A percentile compares a stretch with the other conserved stretches of the same genome.
phyloP scores from a whole-genome alignment of 2,329 filamentous ascomycete species.

The Herpotrichia juniperi region DNA sequence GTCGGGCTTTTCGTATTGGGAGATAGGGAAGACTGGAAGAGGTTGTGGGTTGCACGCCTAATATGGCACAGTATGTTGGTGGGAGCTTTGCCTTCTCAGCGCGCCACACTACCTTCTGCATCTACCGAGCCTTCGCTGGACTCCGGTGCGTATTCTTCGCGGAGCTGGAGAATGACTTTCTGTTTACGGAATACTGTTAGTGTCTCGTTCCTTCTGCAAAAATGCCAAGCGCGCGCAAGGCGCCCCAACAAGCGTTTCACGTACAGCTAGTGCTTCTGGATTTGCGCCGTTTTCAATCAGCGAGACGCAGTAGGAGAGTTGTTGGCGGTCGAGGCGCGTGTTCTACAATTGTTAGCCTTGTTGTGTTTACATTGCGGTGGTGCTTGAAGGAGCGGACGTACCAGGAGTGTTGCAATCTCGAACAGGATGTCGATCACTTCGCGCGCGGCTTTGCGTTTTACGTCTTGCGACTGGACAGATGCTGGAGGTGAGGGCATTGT shows the following conservation, averaged over 20 bases:
- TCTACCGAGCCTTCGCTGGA: conserved; percentile 34
- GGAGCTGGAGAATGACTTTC: conserved; percentile 55
- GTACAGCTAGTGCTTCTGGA: conserved; percentile 89
- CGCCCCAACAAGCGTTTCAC: conserved; percentile 42
- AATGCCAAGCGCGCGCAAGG: neutral
- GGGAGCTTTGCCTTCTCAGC: no score
- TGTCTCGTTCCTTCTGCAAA: conserved; percentile 38
- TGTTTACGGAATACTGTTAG: conserved; percentile 62
- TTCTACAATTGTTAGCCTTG: conserved; percentile 64
- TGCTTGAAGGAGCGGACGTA: conserved; percentile 53
- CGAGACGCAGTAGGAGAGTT: conserved; percentile 92
- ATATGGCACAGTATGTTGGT: no score
- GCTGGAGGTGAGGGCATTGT: conserved; percentile 4
- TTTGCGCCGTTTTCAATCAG: conserved; percentile 98
- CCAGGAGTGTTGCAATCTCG: conserved; percentile 87
- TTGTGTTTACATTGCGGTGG: neutral
- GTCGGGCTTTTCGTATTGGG: neutral
- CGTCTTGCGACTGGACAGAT: conserved; percentile 29
- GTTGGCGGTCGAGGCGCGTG: conserved; percentile 87
- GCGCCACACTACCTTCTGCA: neutral
- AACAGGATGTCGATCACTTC: conserved; percentile 81
- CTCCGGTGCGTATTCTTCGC: conserved; percentile 47
- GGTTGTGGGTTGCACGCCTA: no score
- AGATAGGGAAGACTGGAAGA: neutral
- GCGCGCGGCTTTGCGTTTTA: conserved; percentile 76